Evolutionary conservation across 345 rosid genomes (phyloP).

Genomic region (Populus ilicifolia): DNA sequence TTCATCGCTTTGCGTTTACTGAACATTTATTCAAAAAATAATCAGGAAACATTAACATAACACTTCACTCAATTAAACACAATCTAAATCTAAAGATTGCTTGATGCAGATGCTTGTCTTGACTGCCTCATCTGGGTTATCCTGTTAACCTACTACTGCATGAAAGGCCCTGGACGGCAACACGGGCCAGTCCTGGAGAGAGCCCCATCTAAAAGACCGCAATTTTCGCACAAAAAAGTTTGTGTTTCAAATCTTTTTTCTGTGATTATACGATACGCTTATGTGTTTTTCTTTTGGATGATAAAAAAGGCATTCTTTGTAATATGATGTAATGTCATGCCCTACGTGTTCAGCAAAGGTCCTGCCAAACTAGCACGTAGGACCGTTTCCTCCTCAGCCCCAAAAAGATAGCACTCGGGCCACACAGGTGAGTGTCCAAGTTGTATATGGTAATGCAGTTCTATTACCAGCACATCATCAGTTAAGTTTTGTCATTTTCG

Average conservation of each 20-base stretch:
- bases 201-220: no score
- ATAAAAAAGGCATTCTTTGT: neutral
- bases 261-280: neutral
- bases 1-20: neutral
- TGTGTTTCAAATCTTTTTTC: neutral
- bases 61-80: neutral
- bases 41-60: neutral
- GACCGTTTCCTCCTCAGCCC: neutral
- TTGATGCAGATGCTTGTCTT: neutral
- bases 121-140: no score
- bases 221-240: neutral
- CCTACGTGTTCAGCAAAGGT: neutral
- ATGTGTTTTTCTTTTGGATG: neutral
- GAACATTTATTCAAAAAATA: no score
- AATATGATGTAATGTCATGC: neutral
- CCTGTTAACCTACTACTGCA: no score
- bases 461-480: conserved; percentile 4
- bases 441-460: neutral
- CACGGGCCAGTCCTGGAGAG: no score
- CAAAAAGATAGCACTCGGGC: neutral
- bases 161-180: no score
- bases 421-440: neutral
- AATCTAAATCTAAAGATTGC: neutral
- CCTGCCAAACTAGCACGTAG: neutral
- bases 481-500: conserved; percentile 15